These are phyloP conservation scores for Stereum hirsutum DNA, from an alignment of 1,284 basidiomycete species.

Conservation along the genomic window DNA sequence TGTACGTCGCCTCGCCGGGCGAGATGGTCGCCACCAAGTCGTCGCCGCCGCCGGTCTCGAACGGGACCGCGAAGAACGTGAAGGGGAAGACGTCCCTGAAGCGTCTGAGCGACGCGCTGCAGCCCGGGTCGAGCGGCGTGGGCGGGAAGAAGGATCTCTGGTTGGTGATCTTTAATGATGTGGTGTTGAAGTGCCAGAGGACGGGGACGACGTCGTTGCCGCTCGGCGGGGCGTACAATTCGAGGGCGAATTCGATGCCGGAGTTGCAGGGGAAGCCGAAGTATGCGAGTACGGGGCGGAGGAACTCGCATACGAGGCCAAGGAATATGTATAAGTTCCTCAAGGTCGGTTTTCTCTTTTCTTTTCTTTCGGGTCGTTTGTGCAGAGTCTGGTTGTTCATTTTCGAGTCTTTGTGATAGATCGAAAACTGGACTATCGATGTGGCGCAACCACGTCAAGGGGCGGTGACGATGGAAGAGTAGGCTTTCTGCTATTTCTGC, in stretches of 20 bases:
- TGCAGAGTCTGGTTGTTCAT: too few relatives aligned
- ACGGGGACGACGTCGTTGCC: constrained; percentile 86
- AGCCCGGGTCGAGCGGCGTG: constrained; percentile 39
- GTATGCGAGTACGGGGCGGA: constrained; percentile 66
- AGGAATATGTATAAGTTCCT: constrained; percentile 87
- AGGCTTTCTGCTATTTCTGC: constrained; percentile 9
- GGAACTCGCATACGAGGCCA: constrained; percentile 68
- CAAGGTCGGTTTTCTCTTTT: constrained; percentile 40
- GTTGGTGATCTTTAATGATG: constrained; percentile 94
- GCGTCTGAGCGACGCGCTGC: constrained; percentile 75
- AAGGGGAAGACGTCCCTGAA: constrained; percentile 78
- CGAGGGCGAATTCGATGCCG: constrained; percentile 63
- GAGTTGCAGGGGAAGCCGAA: constrained; percentile 75
- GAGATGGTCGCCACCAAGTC: constrained; percentile 21
- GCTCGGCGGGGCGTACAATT: constrained; percentile 63
- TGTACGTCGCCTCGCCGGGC: constrained; percentile 14
- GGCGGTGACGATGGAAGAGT: constrained; percentile 82
- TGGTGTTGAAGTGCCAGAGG: constrained; percentile 85
- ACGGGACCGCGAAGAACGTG: constrained; percentile 40
- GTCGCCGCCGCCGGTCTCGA: constrained; percentile 43
- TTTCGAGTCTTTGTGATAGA: constrained; percentile 31
- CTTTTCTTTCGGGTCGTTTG: too few relatives aligned
- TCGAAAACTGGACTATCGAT: constrained; percentile 85
- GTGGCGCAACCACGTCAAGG: constrained; percentile 63
- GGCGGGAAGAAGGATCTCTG: constrained; percentile 83